These are phyloP conservation scores for Paracoccidioides brasiliensis DNA, from an alignment of 2,329 filamentous ascomycete species.

Conservation along the genomic window DNA sequence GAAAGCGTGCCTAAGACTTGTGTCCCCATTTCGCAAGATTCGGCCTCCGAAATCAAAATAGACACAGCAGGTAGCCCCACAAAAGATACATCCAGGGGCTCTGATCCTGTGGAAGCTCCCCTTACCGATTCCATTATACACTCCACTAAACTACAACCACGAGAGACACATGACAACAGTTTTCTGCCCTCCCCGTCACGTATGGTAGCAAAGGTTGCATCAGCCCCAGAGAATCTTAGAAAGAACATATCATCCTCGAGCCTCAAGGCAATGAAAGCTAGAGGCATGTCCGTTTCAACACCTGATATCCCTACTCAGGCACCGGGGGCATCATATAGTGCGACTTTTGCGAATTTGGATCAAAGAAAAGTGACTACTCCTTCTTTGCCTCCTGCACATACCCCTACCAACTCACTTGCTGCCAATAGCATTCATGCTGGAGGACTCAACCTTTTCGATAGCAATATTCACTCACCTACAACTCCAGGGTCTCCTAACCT, in stretches of 20 bases:
- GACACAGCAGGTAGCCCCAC: not conserved
- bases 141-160: slow-evolving; percentile 24
- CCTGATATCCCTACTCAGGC: slow-evolving; percentile 52
- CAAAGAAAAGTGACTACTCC: slow-evolving; percentile 35
- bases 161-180: slow-evolving; percentile 29
- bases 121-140: not conserved
- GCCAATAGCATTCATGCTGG: slow-evolving; percentile 45
- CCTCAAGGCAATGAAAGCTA: slow-evolving; percentile 56
- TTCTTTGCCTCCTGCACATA: slow-evolving; percentile 50
- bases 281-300: slow-evolving; percentile 56
- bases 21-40: slow-evolving; percentile 9
- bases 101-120: not conserved
- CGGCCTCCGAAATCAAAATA: not conserved
- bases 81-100: not conserved
- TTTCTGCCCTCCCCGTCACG: slow-evolving; percentile 23
- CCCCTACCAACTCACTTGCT: slow-evolving; percentile 51
- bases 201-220: slow-evolving; percentile 27
- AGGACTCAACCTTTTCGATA: slow-evolving; percentile 72
- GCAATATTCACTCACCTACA: slow-evolving; percentile 56
- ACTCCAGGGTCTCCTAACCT: slow-evolving; percentile 54
- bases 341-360: slow-evolving; percentile 45
- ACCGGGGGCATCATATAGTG: slow-evolving; percentile 60
- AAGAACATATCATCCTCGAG: slow-evolving; percentile 63
- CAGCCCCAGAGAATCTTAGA: slow-evolving; percentile 35
- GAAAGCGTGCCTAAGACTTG: slow-evolving; percentile 18